Evolutionary conservation across 768 basidiomycete species (phyloP), one percentile per base, ranked within the genome.

Genomic region (Boletus pseudopeckii): DNA sequence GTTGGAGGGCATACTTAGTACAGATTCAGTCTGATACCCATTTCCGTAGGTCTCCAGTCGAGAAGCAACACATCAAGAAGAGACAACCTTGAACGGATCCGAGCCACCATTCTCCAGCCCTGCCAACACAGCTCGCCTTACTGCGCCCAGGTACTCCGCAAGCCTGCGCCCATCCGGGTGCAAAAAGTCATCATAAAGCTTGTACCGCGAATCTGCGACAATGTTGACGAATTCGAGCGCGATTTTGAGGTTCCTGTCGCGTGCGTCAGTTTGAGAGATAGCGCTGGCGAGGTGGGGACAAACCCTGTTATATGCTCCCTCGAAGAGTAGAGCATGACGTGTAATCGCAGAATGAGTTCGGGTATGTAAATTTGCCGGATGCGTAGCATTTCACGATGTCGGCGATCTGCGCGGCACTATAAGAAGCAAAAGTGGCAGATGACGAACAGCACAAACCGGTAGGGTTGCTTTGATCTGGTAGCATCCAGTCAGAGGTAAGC

Each of bases 321-420:
- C 6, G 92, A 91, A 33, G 76, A 71, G 54, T 82, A 79, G 11
- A 98, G 72, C 46, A 87, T 73, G 41, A 80, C 75, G 64, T 98
- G 94, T 2, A 98, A 73, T 20, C 92, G 84, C 58, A 98, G 78
- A 60, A 98, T 82, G 20, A 98, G 77, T 66, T 97, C 93, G 0
- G 94, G 96, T 24, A 97, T 76, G 69, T 88, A 95, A 30, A 95
- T 83, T 62, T 93, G 86, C 39, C 94, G 83, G 48, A 96, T 88
- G n/a, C 88, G 82, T 13, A 80, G 72, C 43, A 96, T 79, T 56
- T 95, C 91, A 20, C 75, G 74, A 22, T 75, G 76, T 26, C 88
- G 78, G 7, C 77, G 78, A 44, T 84, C 80, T 39, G 71, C 82
- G 80, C 5, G 42, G n/a, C 4, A n/a, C n/a, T 9, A 45, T 61